Conservation (phyloP, 148 eudicot genomes). For the Camellia sinensis region DNA sequence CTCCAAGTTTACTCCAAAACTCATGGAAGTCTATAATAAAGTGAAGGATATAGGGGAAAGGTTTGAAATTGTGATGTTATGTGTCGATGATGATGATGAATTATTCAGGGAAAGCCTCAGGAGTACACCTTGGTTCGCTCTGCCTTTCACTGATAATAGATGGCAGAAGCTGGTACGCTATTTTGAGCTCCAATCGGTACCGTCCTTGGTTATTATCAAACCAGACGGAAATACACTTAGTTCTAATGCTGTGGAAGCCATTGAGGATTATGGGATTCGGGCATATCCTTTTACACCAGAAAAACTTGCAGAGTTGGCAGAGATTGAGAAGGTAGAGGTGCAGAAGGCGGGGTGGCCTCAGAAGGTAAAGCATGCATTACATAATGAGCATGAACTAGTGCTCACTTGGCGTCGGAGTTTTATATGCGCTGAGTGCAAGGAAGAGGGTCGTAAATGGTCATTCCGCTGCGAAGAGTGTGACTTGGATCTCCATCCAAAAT, state of each 20-base stretch:
- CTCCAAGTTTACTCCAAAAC: slow-evolving; percentile 34
- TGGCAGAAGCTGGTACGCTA: slow-evolving; percentile 49
- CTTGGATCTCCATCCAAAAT: background rate
- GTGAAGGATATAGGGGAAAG: slow-evolving; percentile 44
- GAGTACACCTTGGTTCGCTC: slow-evolving; percentile 44
- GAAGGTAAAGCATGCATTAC: slow-evolving; percentile 23
- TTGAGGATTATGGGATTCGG: slow-evolving; percentile 47
- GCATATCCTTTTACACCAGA: slow-evolving; percentile 70
- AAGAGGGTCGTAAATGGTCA: background rate
- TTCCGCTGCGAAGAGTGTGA: background rate
- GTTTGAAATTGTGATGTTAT: slow-evolving; percentile 60
- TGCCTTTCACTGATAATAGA: slow-evolving; percentile 54
- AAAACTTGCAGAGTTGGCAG: slow-evolving; percentile 51
- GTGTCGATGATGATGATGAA: slow-evolving; percentile 58
- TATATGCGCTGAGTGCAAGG: background rate
- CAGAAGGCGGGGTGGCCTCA: background rate
- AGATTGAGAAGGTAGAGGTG: slow-evolving; percentile 37
- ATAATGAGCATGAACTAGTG: background rate
- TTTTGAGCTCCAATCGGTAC: slow-evolving; percentile 48
- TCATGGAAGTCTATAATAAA: slow-evolving; percentile 38
- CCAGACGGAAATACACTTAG: slow-evolving; percentile 64
- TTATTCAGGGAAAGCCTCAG: slow-evolving; percentile 31
- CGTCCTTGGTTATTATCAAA: slow-evolving; percentile 54
- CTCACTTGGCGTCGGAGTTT: background rate
- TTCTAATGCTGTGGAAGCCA: slow-evolving; percentile 45